A percentile compares a stretch with the other conserved stretches of the same genome.
These are phyloP conservation scores for Aphanoascus verrucosus DNA, from an alignment of 2,329 filamentous ascomycete species.

Conservation along the genomic window DNA sequence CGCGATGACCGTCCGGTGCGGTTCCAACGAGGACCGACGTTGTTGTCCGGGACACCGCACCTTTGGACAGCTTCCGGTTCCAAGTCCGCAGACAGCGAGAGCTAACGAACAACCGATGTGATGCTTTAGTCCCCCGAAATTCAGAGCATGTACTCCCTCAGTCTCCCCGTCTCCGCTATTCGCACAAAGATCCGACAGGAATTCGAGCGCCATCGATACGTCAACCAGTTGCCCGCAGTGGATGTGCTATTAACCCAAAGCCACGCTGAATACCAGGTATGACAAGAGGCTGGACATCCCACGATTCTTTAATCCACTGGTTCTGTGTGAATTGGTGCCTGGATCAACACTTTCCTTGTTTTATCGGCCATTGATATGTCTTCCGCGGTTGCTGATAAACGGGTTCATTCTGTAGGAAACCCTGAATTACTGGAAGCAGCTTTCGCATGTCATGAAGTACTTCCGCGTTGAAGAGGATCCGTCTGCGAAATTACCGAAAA, in stretches of 20 bases:
- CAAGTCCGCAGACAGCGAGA: neutral
- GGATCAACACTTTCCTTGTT: neutral
- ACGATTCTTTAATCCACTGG: neutral
- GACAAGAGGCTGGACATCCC: slow-evolving; percentile 14
- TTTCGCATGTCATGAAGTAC: slow-evolving; percentile 91
- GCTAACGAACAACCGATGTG: neutral
- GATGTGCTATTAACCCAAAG: slow-evolving; percentile 87
- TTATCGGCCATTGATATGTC: neutral
- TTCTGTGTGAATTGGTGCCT: neutral
- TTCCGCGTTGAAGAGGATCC: slow-evolving; percentile 80
- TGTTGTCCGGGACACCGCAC: neutral
- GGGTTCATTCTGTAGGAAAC: slow-evolving; percentile 58
- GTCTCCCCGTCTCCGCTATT: slow-evolving; percentile 74
- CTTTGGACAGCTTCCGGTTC: neutral
- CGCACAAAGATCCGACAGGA: slow-evolving; percentile 92
- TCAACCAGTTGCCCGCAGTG: slow-evolving; percentile 75
- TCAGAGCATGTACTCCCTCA: slow-evolving; percentile 92
- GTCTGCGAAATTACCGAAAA: slow-evolving; percentile 65
- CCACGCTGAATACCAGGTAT: slow-evolving; percentile 86
- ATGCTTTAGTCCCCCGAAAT: slow-evolving; percentile 80
- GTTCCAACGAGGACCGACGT: too few species aligned
- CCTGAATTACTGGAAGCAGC: slow-evolving; percentile 98
- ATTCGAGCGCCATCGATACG: slow-evolving; percentile 90
- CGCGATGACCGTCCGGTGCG: neutral
- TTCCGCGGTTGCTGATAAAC: neutral